Percentiles rank a stretch among this genome's conserved stretches.
Evolutionary conservation across 805 yeast species (phyloP).

Genomic region (Phaffomyces thermotolerans): DNA sequence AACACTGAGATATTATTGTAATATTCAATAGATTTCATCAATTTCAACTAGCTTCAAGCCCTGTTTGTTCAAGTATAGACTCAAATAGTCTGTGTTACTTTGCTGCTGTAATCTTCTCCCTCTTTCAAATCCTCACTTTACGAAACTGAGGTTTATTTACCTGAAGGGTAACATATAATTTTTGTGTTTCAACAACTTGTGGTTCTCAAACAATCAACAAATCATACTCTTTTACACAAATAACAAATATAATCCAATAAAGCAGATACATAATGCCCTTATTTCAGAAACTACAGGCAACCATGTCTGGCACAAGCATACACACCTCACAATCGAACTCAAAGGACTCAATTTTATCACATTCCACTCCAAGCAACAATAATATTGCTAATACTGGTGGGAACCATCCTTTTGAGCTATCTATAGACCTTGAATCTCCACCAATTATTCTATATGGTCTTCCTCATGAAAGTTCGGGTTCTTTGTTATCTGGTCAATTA

Average conservation of each 20-base stretch:
- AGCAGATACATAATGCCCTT: conserved; percentile 15
- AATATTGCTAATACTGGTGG: conserved; percentile 16
- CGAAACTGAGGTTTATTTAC: too few species aligned
- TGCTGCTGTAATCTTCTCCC: too few species aligned
- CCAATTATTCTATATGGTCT: conserved; percentile 83
- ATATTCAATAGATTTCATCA: too few species aligned
- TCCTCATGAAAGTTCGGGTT: conserved; percentile 75
- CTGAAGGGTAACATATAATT: too few species aligned
- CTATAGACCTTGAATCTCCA: conserved; percentile 77
- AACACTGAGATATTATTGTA: too few species aligned
- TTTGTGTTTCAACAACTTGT: too few species aligned
- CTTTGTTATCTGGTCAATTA: conserved; percentile 75
- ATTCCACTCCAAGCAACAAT: conserved; percentile 6
- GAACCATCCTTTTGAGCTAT: conserved; percentile 36
- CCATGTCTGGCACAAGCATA: conserved; percentile 13
- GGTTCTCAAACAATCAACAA: too few species aligned
- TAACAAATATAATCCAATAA: neutral
- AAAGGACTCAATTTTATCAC: neutral
- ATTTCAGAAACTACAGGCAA: conserved; percentile 19
- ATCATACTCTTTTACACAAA: too few species aligned
- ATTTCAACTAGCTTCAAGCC: too few species aligned
- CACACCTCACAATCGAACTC: conserved; percentile 1
- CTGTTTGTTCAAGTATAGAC: too few species aligned
- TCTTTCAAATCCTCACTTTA: too few species aligned
- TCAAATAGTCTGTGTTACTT: too few species aligned